These are phyloP conservation scores for Bidens hawaiensis DNA, from an alignment of 140 eudicot species.

Conservation along the genomic window DNA sequence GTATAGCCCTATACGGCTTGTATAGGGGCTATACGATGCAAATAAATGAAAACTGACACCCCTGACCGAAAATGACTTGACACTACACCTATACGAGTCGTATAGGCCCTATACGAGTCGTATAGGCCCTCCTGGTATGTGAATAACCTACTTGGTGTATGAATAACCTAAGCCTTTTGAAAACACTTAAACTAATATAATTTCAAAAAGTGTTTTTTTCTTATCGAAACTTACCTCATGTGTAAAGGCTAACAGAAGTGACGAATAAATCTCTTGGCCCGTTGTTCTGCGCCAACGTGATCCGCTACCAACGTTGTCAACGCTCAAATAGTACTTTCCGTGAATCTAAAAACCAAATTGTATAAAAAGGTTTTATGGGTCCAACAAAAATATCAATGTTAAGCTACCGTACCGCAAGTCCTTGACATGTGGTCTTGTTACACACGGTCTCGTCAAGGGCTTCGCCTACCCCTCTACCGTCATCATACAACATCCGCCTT, in stretches of 20 bases:
- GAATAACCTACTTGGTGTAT: too few species aligned
- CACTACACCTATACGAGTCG: too few species aligned
- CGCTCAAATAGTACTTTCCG: conserved; percentile 67
- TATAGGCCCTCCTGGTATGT: too few species aligned
- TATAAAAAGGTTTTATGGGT: conserved; percentile 12
- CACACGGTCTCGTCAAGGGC: conserved; percentile 83
- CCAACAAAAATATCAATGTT: conserved; percentile 2
- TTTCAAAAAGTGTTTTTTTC: background rate
- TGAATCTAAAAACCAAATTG: conserved; percentile 47
- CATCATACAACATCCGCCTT: conserved; percentile 71
- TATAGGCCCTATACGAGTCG: too few species aligned
- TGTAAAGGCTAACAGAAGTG: conserved; percentile 77
- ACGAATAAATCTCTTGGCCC: conserved; percentile 91
- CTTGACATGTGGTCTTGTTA: conserved; percentile 53
- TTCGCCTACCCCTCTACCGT: conserved; percentile 82
- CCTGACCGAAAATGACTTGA: too few species aligned
- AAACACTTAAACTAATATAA: too few species aligned
- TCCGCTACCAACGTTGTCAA: conserved; percentile 60
- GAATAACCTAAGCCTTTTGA: too few species aligned
- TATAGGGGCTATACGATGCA: too few species aligned
- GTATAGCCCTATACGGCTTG: too few species aligned
- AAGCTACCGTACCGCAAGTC: conserved; percentile 57
- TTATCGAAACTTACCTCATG: conserved; percentile 60
- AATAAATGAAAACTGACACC: too few species aligned
- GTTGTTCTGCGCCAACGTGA: conserved; percentile 81